Evolutionary conservation across 352 stramenopile species (phyloP).

Genomic region (Globisporangium ultimum): DNA sequence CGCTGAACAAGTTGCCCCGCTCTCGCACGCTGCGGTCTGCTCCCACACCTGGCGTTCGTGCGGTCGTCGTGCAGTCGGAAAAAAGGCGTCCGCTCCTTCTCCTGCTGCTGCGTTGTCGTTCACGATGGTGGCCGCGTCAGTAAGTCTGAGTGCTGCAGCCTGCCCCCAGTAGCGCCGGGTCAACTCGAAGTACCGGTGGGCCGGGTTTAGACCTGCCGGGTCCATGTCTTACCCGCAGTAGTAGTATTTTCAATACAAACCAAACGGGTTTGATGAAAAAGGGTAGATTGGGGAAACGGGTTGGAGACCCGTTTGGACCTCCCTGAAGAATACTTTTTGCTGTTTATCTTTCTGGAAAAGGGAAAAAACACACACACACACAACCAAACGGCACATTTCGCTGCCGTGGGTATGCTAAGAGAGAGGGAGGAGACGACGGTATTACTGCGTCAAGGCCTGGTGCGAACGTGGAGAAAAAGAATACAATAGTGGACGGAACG

Average conservation of each 20-base stretch:
- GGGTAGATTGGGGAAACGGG: background rate
- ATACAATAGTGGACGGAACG: background rate
- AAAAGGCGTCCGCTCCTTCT: background rate
- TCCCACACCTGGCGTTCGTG: background rate
- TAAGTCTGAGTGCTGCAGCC: background rate
- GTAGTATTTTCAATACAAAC: background rate
- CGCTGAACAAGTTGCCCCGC: background rate
- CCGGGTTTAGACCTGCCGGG: background rate
- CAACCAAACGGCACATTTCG: background rate
- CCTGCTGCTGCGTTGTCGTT: background rate
- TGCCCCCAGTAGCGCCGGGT: background rate
- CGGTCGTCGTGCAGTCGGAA: constrained; percentile 9
- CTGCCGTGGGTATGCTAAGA: no score
- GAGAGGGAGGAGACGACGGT: no score
- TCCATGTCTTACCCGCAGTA: background rate
- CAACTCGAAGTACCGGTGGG: constrained; percentile 8
- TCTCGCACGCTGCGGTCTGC: background rate
- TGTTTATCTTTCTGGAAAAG: no score
- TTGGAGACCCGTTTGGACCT: background rate
- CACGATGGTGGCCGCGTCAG: constrained; percentile 7
- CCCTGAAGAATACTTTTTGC: no score
- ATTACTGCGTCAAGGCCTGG: no score
- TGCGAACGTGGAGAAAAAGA: no score
- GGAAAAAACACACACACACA: background rate
- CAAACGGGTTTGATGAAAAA: no score